Conservation (phyloP, 331 rosid species). For the Malus hybrid region DNA sequence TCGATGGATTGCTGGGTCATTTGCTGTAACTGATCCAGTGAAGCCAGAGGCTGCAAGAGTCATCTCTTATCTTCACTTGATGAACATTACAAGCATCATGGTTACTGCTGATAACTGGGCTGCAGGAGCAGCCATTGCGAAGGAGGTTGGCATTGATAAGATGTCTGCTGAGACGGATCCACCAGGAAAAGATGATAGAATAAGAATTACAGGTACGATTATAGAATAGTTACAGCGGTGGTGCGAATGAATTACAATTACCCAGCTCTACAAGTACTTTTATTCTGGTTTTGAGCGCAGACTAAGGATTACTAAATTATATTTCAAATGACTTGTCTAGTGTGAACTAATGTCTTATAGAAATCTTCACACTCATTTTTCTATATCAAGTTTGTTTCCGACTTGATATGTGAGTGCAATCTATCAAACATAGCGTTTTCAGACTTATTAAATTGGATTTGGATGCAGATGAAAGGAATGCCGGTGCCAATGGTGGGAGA, state of each 20-base stretch:
- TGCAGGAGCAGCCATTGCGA: slow-evolving; percentile 74
- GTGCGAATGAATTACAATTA: not conserved
- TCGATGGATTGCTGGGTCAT: too few species aligned
- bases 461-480: slow-evolving; percentile 66
- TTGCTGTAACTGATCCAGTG: slow-evolving; percentile 53
- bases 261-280: not conserved
- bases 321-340: too few species aligned
- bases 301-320: not conserved
- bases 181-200: slow-evolving; percentile 66
- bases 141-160: slow-evolving; percentile 65
- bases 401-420: too few species aligned
- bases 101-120: slow-evolving; percentile 85
- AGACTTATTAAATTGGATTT: slow-evolving; percentile 6
- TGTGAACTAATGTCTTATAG: too few species aligned
- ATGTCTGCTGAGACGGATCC: slow-evolving; percentile 90
- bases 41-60: slow-evolving; percentile 80
- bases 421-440: not conserved
- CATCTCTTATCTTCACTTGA: slow-evolving; percentile 61
- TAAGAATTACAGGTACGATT: slow-evolving; percentile 71
- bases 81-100: slow-evolving; percentile 81
- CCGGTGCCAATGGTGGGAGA: slow-evolving; percentile 89
- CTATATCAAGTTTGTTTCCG: too few species aligned
- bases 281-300: not conserved
- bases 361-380: too few species aligned
- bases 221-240: not conserved